phyloP scores from a whole-genome alignment of 495 filamentous ascomycete genomes.

The Lepraria neglecta region DNA sequence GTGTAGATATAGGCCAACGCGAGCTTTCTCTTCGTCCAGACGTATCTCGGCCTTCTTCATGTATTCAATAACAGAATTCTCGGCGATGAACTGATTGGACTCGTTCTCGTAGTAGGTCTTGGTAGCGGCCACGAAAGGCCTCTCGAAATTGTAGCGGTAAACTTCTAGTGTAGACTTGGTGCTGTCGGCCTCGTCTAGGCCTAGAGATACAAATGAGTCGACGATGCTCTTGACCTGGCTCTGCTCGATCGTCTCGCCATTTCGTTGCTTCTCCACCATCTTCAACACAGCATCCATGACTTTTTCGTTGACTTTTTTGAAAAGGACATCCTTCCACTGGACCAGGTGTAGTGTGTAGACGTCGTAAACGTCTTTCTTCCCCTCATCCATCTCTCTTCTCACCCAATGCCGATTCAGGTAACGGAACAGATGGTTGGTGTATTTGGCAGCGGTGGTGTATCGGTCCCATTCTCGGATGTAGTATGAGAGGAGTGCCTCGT shows the following conservation, averaged over 20 bases:
- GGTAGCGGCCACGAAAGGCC: constrained; percentile 83
- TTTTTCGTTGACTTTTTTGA: constrained; percentile 69
- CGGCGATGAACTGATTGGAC: constrained; percentile 86
- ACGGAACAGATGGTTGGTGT: constrained; percentile 92
- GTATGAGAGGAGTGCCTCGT: constrained; percentile 87
- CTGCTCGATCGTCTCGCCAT: constrained; percentile 97
- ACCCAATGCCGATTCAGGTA: constrained; percentile 99
- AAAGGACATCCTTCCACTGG: constrained; percentile 88
- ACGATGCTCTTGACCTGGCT: constrained; percentile 95
- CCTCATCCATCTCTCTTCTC: constrained; percentile 97
- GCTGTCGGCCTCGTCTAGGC: constrained; percentile 86
- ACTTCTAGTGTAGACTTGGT: constrained; percentile 93
- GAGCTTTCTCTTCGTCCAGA: constrained; percentile 89
- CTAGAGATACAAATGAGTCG: constrained; percentile 92
- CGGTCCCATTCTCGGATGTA: constrained; percentile 96
- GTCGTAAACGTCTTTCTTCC: constrained; percentile 97
- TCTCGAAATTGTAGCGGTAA: constrained; percentile 86
- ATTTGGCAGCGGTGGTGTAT: constrained; percentile 91
- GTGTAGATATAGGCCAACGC: constrained; percentile 87
- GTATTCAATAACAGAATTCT: constrained; percentile 98
- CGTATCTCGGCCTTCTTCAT: constrained; percentile 98
- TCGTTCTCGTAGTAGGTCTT: constrained; percentile 81
- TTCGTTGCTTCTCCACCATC: constrained; percentile 94
- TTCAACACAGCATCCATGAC: constrained; percentile 95
- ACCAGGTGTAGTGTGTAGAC: constrained; percentile 96